These are phyloP conservation scores for Corylus heterophylla DNA, from an alignment of 306 rosid species.

Conservation along the genomic window DNA sequence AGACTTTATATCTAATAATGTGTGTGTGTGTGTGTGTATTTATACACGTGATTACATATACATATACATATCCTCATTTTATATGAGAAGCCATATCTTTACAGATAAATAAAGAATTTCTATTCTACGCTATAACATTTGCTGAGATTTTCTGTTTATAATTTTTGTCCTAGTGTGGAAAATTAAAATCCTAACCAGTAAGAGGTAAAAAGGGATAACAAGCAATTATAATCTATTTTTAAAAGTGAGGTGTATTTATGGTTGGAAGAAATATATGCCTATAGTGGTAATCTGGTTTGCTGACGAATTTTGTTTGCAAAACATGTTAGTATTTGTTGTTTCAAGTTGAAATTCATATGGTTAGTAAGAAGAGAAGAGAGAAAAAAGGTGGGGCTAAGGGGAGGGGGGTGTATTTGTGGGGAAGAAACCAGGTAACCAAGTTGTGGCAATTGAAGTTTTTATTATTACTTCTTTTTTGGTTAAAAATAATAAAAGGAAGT, in stretches of 20 bases:
- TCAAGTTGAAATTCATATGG: background rate
- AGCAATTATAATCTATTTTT: background rate
- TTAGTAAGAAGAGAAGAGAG: background rate
- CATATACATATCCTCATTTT: background rate
- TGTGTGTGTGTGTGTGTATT: no score
- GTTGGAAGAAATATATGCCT: background rate
- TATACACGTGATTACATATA: background rate
- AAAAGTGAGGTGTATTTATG: background rate
- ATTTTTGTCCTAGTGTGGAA: background rate
- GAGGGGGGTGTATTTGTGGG: background rate
- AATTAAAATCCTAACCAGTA: background rate
- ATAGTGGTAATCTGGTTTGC: background rate
- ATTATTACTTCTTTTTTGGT: background rate
- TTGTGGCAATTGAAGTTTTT: background rate
- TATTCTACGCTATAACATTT: background rate
- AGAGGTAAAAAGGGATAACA: background rate
- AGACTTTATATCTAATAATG: slow-evolving; percentile 5
- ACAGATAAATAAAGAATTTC: background rate
- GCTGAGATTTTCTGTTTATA: background rate
- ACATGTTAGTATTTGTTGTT: background rate
- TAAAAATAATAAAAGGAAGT: background rate
- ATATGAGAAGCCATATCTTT: background rate
- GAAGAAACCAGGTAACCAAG: background rate
- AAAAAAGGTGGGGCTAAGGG: no score
- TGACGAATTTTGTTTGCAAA: background rate